Evolutionary conservation across 2,329 filamentous ascomycete species (phyloP), one percentile per base, ranked within the genome.

Genomic region (Huntiella bhutanensis): DNA sequence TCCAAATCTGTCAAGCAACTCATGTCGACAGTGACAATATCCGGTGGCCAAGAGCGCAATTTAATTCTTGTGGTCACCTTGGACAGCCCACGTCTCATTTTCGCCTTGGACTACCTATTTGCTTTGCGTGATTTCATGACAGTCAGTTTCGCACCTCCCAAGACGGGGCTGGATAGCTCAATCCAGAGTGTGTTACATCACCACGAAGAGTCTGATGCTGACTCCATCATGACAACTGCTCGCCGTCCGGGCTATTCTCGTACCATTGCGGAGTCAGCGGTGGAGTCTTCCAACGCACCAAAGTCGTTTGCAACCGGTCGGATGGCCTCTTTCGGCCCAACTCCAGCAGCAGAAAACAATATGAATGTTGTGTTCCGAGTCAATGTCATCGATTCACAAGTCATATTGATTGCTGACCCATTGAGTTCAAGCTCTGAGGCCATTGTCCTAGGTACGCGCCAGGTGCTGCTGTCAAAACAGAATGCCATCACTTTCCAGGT

Each of bases 1-100:
- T 96, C 95, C 61, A 88, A 86, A 54, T 81, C 87, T 47, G 86
- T 91, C 40, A 87, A 96, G 59, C 92, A 99, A 55, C 87, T 98
- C 57, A 98, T 98, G 91, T 91, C 91, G 13, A 95, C 82, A 58
- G 67, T 98, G 3, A 92, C 87, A 0, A 92, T 98, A 62, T 86
- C 87, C 0, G 83, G 86, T 3, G 40, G 40, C 12, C 67, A 77
- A 33, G 81, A 94, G 36, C 76, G 77, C 50, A 83, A 78, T 58
- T 62, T 96, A 47, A 92, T 96, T 55, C 85, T 84, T 1, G 82
- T 98, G 61, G 74, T 95, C 48, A 94, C 87, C 0, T 77, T 98
- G 51, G 91, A 98, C 57, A 98, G 91, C 54, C 91, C 91, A 2
- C 75, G 86, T 3, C 75, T 98, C 47, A 96, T 99, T 49, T 83